Base-by-base conservation (phyloP, 2,329 filamentous ascomycete genomes). In the Calonectria hawksworthii region DNA sequence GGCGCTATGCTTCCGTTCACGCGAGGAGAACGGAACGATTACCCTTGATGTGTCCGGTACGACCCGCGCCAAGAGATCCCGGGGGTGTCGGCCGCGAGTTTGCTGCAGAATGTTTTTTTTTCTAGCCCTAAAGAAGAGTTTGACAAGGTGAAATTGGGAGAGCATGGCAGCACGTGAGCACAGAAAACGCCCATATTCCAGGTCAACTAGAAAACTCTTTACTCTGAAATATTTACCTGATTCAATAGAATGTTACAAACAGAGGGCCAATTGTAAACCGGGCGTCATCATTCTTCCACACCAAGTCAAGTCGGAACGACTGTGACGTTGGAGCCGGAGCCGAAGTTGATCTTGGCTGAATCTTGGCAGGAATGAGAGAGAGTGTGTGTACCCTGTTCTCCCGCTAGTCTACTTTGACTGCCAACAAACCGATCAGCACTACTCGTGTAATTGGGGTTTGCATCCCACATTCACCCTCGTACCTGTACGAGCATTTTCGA, bases 11-110 rank as follows among this genome's bases (percentile, higher is more conserved):
- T 41, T 63, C 56, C 23, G 23, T 63, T 63, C 56, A 18, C 16
- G 34, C 34, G 56, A n/a, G 23, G 36, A 63, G 26, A 36, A 41
- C 36, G 36, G 56, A 26, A 44, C 32, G 38, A 52, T 11, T 36
- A 63, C 26, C 34, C 34, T 63, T 63, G 14, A 63, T 41, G 56
- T 18, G 56, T 26, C 36, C 56, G 56, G 56, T 41, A 41, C 56
- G 56, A 63, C 56, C 56, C 56, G 56, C 38, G 56, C 56, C 56
- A 63, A 63, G 56, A 63, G 36, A 18, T 14, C 56, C 56, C 38
- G 10, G 56, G 56, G 32, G 13, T 63, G 34, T 21, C 11, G 56
- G 32, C 23, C 36, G 23, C 36, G 9, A 41, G 32, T 26, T 63
- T 41, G 18, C 56, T 38, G 4, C 9, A 26, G 21, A n/a, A 36